Percentiles rank a stretch among this genome's conserved stretches.
phyloP scores from a whole-genome alignment of 352 stramenopile genomes.

The Aphanomyces invadans region DNA sequence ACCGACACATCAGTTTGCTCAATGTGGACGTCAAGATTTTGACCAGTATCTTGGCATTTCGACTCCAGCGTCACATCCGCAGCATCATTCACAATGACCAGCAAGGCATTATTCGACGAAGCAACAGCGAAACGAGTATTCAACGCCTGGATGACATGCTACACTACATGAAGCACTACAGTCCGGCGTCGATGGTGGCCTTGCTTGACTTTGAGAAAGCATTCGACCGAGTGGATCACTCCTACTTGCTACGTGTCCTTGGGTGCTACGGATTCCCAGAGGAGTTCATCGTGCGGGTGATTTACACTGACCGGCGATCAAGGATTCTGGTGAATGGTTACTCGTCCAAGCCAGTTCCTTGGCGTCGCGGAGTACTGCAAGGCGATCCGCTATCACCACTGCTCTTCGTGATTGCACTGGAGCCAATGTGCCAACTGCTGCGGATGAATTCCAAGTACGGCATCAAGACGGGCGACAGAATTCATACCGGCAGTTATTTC shows the following conservation, averaged over 20 bases:
- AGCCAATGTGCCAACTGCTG: slow-evolving; percentile 17
- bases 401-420: slow-evolving; percentile 11
- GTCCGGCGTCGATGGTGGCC: not conserved
- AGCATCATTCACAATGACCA: not conserved
- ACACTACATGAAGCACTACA: not conserved
- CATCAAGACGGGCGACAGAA: not conserved
- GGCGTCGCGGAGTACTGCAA: slow-evolving; percentile 1
- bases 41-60: not conserved
- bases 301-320: not conserved
- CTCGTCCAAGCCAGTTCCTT: not conserved
- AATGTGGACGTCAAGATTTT: slow-evolving; percentile 9
- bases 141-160: slow-evolving; percentile 14
- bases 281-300: not conserved
- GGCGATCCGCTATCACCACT: slow-evolving; percentile 11
- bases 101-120: not conserved
- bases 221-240: slow-evolving; percentile 15
- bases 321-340: not conserved
- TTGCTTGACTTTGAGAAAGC: slow-evolving; percentile 19
- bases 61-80: not conserved
- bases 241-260: slow-evolving; percentile 2
- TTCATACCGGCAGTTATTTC: not conserved
- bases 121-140: slow-evolving; percentile 4
- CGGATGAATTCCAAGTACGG: not conserved
- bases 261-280: not conserved
- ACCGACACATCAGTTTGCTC: slow-evolving; percentile 8